Percentiles rank a stretch among this genome's conserved stretches.
Evolutionary conservation across 805 yeast species (phyloP).

Genomic region (Nakazawaea anatomiae): DNA sequence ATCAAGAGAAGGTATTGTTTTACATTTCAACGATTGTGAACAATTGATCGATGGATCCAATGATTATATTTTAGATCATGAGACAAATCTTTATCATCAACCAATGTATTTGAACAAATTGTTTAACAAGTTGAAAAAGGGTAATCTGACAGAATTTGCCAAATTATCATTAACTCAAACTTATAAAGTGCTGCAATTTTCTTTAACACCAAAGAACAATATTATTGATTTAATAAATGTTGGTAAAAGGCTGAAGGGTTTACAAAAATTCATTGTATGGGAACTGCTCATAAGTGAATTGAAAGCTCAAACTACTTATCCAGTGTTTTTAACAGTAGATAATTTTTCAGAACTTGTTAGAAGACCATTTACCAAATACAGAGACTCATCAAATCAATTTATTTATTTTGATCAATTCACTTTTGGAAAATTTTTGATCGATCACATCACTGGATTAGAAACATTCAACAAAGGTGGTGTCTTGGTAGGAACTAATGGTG

Average conservation of each 20-base stretch:
- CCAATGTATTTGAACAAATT: slow-evolving; percentile 70
- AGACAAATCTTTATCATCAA: slow-evolving; percentile 53
- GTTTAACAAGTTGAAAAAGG: slow-evolving; percentile 42
- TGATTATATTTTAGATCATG: slow-evolving; percentile 55
- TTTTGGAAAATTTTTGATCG: slow-evolving; percentile 50
- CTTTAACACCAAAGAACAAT: slow-evolving; percentile 21
- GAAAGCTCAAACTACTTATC: slow-evolving; percentile 39
- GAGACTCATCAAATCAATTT: slow-evolving; percentile 45
- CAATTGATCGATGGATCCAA: slow-evolving; percentile 64
- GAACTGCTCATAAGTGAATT: slow-evolving; percentile 52
- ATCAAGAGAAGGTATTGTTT: slow-evolving; percentile 37
- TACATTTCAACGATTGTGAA: slow-evolving; percentile 62
- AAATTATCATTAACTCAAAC: slow-evolving; percentile 28
- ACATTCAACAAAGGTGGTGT: slow-evolving; percentile 59
- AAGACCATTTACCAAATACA: slow-evolving; percentile 52
- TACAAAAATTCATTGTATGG: slow-evolving; percentile 36
- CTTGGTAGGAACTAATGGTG: slow-evolving; percentile 57
- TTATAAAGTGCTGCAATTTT: slow-evolving; percentile 25
- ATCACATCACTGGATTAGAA: slow-evolving; percentile 46
- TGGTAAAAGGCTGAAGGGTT: slow-evolving; percentile 13
- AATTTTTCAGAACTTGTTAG: slow-evolving; percentile 61
- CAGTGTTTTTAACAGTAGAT: slow-evolving; percentile 68
- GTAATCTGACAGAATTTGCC: slow-evolving; percentile 35
- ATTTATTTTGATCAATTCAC: slow-evolving; percentile 61
- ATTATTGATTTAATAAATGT: slow-evolving; percentile 38